A percentile compares a stretch with the other conserved stretches of the same genome.
These are phyloP conservation scores for Cryphonectria nitschkei DNA, from an alignment of 2,329 filamentous ascomycete species.

Conservation along the genomic window DNA sequence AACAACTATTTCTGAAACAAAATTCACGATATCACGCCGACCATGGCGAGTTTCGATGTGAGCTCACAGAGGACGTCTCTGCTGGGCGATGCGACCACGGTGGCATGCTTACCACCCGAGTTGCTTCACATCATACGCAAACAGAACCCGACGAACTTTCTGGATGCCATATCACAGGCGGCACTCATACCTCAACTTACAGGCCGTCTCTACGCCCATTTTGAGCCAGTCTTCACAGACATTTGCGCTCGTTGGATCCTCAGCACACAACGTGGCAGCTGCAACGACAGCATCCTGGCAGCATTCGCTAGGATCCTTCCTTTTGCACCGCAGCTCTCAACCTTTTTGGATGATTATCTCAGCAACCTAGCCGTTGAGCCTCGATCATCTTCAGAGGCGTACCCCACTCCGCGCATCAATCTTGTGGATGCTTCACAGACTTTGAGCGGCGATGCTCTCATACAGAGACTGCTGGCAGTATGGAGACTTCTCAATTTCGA, in stretches of 20 bases:
- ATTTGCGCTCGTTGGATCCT: constrained; percentile 79
- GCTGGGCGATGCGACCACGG: constrained; percentile 55
- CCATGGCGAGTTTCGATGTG: constrained; percentile 61
- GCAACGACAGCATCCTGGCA: constrained; percentile 57
- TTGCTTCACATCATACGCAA: constrained; percentile 69
- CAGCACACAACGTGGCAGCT: constrained; percentile 43
- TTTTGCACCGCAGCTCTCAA: constrained; percentile 77
- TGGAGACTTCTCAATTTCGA: constrained; percentile 84
- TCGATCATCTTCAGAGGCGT: constrained; percentile 7
- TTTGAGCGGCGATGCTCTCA: constrained; percentile 32
- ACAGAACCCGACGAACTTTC: constrained; percentile 66
- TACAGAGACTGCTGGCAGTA: constrained; percentile 63
- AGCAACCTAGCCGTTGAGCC: constrained; percentile 28
- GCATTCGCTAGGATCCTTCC: constrained; percentile 81
- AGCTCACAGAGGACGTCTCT: constrained; percentile 59
- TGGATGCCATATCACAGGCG: constrained; percentile 71
- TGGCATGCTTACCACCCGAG: constrained; percentile 69
- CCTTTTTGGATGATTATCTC: constrained; percentile 63
- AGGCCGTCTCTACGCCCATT: constrained; percentile 73
- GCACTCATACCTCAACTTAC: constrained; percentile 73
- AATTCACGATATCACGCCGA: constrained; percentile 34
- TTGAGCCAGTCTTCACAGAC: constrained; percentile 78
- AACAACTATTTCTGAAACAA: constrained; percentile 21
- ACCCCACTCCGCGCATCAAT: constrained; percentile 14
- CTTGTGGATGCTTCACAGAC: constrained; percentile 9